Conservation (phyloP, 2,329 filamentous ascomycete genomes). For the Ceratocystis ficicola region DNA sequence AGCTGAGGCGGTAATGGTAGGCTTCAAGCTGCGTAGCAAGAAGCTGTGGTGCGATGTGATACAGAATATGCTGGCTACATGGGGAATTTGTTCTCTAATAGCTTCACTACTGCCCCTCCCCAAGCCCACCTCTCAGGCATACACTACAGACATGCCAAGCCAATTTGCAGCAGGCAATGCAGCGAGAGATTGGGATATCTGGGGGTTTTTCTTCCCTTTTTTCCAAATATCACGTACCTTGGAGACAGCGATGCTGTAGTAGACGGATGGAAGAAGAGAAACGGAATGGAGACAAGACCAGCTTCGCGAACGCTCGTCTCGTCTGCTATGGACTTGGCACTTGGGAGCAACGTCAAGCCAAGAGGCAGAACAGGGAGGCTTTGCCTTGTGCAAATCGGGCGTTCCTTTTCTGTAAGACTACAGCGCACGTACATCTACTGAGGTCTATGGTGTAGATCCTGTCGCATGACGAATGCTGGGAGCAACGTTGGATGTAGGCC, state of each 20-base stretch:
- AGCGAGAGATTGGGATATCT: background rate
- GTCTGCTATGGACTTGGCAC: background rate
- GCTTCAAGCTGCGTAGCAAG: background rate
- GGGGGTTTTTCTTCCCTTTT: no score
- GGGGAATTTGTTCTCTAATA: background rate
- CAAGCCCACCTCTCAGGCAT: background rate
- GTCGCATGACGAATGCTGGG: constrained; percentile 7
- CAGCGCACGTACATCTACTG: constrained; percentile 9
- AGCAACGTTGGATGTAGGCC: background rate
- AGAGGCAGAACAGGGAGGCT: background rate
- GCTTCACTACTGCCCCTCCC: background rate
- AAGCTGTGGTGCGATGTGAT: background rate
- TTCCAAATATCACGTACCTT: background rate
- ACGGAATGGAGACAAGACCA: background rate
- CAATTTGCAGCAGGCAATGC: background rate
- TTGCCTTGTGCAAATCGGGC: background rate
- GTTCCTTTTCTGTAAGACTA: background rate
- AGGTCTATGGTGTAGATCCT: constrained; percentile 7
- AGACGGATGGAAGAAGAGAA: background rate
- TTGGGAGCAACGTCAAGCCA: background rate
- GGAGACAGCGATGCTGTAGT: background rate
- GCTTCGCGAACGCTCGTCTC: background rate
- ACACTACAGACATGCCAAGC: background rate
- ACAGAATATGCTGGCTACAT: background rate
- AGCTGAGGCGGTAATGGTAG: background rate